Conservation (phyloP, 768 basidiomycete species). For the Pilatotrama ljubarskyi region DNA sequence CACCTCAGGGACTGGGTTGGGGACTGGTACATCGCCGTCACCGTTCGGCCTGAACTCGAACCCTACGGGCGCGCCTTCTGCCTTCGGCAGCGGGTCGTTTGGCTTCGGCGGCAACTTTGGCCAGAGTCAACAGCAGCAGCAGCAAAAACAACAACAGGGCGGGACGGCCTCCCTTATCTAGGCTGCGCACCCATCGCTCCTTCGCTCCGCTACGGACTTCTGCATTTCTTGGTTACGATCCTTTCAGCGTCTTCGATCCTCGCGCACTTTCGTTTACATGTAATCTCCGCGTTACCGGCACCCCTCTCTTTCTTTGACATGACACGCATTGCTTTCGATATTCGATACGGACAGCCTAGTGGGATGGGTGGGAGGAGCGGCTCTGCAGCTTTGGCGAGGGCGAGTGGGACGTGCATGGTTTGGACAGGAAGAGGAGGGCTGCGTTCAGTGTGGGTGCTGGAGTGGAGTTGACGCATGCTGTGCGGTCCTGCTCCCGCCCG, state of each 20-base stretch:
- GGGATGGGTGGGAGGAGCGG: neutral
- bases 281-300: neutral
- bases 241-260: neutral
- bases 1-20: slow-evolving; percentile 8
- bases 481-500: neutral
- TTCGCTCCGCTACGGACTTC: neutral
- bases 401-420: neutral
- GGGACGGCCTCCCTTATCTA: slow-evolving; percentile 52
- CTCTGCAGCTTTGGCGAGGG: neutral
- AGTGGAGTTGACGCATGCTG: neutral
- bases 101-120: slow-evolving; percentile 11
- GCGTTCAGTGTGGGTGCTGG: neutral
- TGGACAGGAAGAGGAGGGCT: too few species aligned
- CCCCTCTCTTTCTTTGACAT: neutral
- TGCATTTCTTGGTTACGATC: neutral
- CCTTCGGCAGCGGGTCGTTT: slow-evolving; percentile 23
- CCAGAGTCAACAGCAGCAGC: slow-evolving; percentile 21
- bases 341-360: slow-evolving; percentile 11
- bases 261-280: neutral
- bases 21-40: neutral
- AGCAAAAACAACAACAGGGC: slow-evolving; percentile 42
- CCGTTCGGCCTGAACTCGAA: slow-evolving; percentile 15
- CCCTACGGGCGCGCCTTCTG: slow-evolving; percentile 20
- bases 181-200: slow-evolving; percentile 3
- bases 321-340: slow-evolving; percentile 9